These are phyloP conservation scores for Scorias spongiosa DNA, from an alignment of 2,329 filamentous ascomycete species.

Conservation along the genomic window DNA sequence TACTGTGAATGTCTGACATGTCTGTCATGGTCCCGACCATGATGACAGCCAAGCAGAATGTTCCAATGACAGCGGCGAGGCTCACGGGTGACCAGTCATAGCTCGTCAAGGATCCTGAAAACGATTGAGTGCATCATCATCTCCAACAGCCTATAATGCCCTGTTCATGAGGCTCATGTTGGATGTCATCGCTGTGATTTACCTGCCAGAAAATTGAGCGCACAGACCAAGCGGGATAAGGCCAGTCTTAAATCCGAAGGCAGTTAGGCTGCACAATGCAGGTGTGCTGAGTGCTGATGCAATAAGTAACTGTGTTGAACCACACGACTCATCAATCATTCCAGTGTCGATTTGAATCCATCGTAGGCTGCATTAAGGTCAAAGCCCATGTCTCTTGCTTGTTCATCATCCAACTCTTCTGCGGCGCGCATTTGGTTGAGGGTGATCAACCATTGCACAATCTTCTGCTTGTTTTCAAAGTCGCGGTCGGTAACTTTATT, in stretches of 20 bases:
- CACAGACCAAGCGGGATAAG: neutral
- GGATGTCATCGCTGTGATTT: no score
- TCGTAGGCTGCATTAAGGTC: slow-evolving; percentile 92
- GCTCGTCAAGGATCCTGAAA: no score
- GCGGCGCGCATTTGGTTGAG: slow-evolving; percentile 96
- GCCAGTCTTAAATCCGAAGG: neutral
- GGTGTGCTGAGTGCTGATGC: no score
- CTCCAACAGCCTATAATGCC: no score
- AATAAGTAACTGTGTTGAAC: no score
- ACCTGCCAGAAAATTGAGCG: neutral
- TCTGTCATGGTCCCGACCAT: no score
- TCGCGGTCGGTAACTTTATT: slow-evolving; percentile 93
- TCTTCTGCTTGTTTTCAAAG: slow-evolving; percentile 91
- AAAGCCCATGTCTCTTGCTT: slow-evolving; percentile 75
- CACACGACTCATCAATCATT: slow-evolving; percentile 5
- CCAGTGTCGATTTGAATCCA: slow-evolving; percentile 72
- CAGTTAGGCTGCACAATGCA: neutral
- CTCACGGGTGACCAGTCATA: no score
- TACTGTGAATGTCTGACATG: no score
- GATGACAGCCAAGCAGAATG: no score
- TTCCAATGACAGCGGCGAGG: no score
- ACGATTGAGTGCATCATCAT: no score
- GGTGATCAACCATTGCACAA: slow-evolving; percentile 94
- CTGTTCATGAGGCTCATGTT: no score
- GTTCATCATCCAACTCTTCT: slow-evolving; percentile 74